Base-by-base conservation (phyloP, 257 asterid species). In the Salvia rosmarinus region DNA sequence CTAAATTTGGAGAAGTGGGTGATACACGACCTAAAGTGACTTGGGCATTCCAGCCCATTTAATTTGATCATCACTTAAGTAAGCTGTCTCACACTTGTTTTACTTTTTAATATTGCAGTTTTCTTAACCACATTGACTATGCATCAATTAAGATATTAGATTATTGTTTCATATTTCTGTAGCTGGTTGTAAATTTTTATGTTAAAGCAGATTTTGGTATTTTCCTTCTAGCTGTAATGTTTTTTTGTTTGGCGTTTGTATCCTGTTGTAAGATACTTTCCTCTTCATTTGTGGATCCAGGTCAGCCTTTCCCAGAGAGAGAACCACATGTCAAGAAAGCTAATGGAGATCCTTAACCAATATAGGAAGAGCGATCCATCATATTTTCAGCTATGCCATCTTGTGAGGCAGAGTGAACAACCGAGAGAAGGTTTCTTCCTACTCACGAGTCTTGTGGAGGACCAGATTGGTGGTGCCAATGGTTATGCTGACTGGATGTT, bases 351-450 rank as follows among this genome's bases (percentile, higher is more conserved):
- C 67, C 88, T 90, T 17, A 75, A 80, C 64, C 87, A 68, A 77
- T 78, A 47, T 62, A 80, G 91, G 77, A 88, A 81, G 78, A 82
- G 85, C 7, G 90, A 84, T 64, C 86, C 74, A 2, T 84, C 96
- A 11, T 87, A 89, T 79, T 85, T 62, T 79, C 93, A 87, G 83
- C 76, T 83, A 39, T 82, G 84, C 76, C 87, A 85, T 80, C 81
- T 87, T 39, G 91, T 90, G 84, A 88, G 92, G 85, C 96, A 92
- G 87, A 96, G 90, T 20, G 96, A 92, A 75, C 92, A 85, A 70
- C 95, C 95, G 1, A 84, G 90, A 77, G 96, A 87, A 84, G 87
- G 86, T 30, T 84, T 79, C 75, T 75, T 86, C 73, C 75, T 86
- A 39, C 89, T 82, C 56, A 62, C 85, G 16, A 82, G 86, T 78